These are phyloP conservation scores for Exsudoporus frostii DNA, from an alignment of 768 basidiomycete genomes.

Conservation along the genomic window DNA sequence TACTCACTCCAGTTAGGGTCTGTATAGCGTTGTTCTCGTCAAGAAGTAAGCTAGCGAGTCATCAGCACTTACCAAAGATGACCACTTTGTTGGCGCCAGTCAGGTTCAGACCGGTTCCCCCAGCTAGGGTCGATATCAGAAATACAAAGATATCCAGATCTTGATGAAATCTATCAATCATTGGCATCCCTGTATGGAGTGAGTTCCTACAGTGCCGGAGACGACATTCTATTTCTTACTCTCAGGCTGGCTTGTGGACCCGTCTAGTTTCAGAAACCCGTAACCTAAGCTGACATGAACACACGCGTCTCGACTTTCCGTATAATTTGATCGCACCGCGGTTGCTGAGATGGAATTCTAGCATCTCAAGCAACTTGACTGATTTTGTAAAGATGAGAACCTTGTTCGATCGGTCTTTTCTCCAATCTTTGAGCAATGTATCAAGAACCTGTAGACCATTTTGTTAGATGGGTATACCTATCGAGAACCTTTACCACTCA, in stretches of 20 bases:
- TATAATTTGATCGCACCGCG: slow-evolving; percentile 36
- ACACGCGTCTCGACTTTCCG: not conserved
- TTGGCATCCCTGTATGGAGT: slow-evolving; percentile 61
- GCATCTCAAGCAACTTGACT: slow-evolving; percentile 84
- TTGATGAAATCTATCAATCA: slow-evolving; percentile 81
- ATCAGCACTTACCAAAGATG: slow-evolving; percentile 62
- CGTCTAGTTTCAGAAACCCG: slow-evolving; percentile 74
- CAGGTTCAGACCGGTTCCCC: slow-evolving; percentile 87
- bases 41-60: not conserved
- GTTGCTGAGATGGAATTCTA: slow-evolving; percentile 68
- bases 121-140: slow-evolving; percentile 87
- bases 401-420: slow-evolving; percentile 69
- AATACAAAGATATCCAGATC: slow-evolving; percentile 76
- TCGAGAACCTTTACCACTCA: slow-evolving; percentile 34
- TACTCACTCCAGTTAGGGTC: slow-evolving; percentile 95
- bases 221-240: slow-evolving; percentile 44
- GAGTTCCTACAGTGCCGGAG: not conserved
- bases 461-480: not conserved
- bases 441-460: slow-evolving; percentile 57
- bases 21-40: slow-evolving; percentile 24
- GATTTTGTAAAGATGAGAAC: slow-evolving; percentile 93
- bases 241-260: slow-evolving; percentile 62
- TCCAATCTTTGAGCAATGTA: slow-evolving; percentile 62
- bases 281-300: slow-evolving; percentile 37
- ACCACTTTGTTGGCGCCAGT: slow-evolving; percentile 94